Evolutionary conservation across 495 filamentous ascomycete genomes (phyloP).

Genomic region (Choiromyces venosus): DNA sequence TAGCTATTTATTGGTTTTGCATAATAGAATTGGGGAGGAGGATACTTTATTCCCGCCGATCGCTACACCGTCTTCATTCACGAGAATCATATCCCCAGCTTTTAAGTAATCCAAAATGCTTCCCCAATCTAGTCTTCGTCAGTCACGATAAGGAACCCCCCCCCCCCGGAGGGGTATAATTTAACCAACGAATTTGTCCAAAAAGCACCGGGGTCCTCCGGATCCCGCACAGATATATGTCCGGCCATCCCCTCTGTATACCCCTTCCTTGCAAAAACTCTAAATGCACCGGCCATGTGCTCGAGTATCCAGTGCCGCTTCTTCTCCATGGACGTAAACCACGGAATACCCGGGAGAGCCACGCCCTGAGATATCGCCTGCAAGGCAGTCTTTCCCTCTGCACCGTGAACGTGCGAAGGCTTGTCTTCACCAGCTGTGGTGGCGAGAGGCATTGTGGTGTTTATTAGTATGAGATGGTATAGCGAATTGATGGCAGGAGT

Average conservation of each 20-base stretch:
- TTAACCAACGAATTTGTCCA: constrained; percentile 56
- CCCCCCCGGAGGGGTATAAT: too few relatives aligned
- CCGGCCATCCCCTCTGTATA: constrained; percentile 62
- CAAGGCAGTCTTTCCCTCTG: neutral
- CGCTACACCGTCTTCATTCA: constrained; percentile 52
- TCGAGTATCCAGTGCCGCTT: neutral
- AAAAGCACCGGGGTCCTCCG: constrained; percentile 56
- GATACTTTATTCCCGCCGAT: constrained; percentile 31
- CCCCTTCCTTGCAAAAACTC: constrained; percentile 53
- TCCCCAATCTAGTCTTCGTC: constrained; percentile 41
- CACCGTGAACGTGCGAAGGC: neutral
- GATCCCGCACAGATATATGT: constrained; percentile 62
- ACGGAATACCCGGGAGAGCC: neutral
- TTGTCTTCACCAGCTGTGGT: neutral
- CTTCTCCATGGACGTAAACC: neutral
- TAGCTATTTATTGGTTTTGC: neutral
- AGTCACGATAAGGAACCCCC: neutral
- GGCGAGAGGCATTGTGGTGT: neutral
- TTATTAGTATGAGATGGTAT: neutral
- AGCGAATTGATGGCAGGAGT: neutral
- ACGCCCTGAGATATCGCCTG: neutral
- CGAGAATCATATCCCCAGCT: constrained; percentile 52
- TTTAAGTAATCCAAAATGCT: constrained; percentile 55
- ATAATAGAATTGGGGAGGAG: neutral
- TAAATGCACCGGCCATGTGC: constrained; percentile 59